phyloP scores from a whole-genome alignment of 2,329 filamentous ascomycete genomes.

The Endocalyx cinctus region DNA sequence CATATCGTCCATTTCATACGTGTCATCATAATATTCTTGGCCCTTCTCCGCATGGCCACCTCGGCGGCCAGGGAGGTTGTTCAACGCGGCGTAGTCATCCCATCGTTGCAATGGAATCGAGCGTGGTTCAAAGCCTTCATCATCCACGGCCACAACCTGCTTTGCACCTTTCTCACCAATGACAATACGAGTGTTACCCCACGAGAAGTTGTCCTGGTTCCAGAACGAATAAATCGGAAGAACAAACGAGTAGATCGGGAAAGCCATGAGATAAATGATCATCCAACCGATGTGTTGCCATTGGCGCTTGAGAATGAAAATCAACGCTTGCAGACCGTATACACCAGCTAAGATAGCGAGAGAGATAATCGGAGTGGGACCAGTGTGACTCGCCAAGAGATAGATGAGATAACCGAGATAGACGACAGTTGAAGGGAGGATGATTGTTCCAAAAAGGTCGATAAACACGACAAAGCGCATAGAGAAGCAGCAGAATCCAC shows the following conservation, averaged over 20 bases:
- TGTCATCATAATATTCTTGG: slow-evolving; percentile 64
- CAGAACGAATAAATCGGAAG: slow-evolving; percentile 97
- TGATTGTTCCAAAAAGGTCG: slow-evolving; percentile 87
- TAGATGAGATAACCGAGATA: slow-evolving; percentile 91
- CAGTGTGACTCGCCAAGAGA: slow-evolving; percentile 60
- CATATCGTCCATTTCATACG: slow-evolving; percentile 97
- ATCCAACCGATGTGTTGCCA: slow-evolving; percentile 99
- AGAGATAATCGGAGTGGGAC: slow-evolving; percentile 80
- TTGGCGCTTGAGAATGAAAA: slow-evolving; percentile 94
- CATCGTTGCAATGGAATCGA: slow-evolving; percentile 92
- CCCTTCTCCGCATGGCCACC: slow-evolving; percentile 64
- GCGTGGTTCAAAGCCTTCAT: slow-evolving; percentile 83
- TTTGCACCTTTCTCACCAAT: slow-evolving; percentile 91
- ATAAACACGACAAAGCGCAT: slow-evolving; percentile 97
- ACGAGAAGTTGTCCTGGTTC: slow-evolving; percentile 98
- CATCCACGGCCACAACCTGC: slow-evolving; percentile 80
- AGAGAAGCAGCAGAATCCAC: slow-evolving; percentile 97
- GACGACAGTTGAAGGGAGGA: slow-evolving; percentile 81
- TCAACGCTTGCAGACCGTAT: slow-evolving; percentile 91
- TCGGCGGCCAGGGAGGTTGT: slow-evolving; percentile 87
- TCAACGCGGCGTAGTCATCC: slow-evolving; percentile 88
- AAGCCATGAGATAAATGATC: slow-evolving; percentile 96
- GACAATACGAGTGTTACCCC: slow-evolving; percentile 97
- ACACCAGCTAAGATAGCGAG: slow-evolving; percentile 85
- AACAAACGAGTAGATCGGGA: slow-evolving; percentile 86